Percentiles rank a stretch among this genome's conserved stretches.
Evolutionary conservation across 441 rosid species (phyloP).

Genomic region (Syzygium malaccense): DNA sequence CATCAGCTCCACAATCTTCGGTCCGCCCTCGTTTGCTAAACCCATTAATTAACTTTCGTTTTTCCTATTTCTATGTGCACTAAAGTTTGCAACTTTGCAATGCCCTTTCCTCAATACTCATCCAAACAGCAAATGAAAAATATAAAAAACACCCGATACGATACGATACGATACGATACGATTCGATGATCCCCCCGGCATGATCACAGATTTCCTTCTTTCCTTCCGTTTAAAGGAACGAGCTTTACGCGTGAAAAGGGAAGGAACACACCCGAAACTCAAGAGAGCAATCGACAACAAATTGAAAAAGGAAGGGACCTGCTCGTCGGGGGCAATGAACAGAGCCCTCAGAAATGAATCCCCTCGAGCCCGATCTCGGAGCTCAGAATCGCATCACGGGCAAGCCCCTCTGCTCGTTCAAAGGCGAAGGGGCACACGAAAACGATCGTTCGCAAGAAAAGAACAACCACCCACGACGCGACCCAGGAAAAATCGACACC

Average conservation of each 20-base stretch:
- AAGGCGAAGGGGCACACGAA: neutral
- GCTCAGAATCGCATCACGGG: constrained; percentile 32
- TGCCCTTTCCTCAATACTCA: neutral
- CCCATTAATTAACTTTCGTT: neutral
- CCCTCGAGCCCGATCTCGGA: constrained; percentile 17
- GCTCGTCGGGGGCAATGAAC: neutral
- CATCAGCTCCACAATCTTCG: neutral
- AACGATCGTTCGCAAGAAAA: neutral
- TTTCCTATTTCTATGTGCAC: neutral
- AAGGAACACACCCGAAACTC: neutral
- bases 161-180: neutral
- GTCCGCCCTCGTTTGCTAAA: neutral
- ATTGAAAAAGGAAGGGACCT: constrained; percentile 9
- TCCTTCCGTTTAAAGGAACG: neutral
- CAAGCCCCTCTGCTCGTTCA: neutral
- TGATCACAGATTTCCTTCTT: neutral
- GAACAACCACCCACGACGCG: neutral
- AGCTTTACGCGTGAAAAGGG: neutral
- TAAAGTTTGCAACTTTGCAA: neutral
- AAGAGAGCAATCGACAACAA: neutral
- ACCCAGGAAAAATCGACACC: neutral
- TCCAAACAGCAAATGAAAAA: neutral
- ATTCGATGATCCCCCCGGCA: neutral
- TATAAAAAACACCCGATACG: neutral
- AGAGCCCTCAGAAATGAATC: constrained; percentile 10